phyloP scores from a whole-genome alignment of 345 rosid species.

The Lepidium didymum region DNA sequence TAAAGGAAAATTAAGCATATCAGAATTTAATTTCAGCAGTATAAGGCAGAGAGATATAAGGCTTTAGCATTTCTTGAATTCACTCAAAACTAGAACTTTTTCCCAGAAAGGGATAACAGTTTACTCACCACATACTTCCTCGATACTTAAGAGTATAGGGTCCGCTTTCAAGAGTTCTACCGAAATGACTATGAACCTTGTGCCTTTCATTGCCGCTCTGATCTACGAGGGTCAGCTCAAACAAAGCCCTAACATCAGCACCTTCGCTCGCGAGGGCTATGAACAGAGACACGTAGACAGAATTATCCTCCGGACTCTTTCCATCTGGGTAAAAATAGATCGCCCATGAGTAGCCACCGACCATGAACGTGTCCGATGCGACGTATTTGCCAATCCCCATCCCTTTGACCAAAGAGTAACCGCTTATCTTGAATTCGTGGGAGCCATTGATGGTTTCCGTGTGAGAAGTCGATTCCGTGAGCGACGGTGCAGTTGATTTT shows the following conservation, averaged over 20 bases:
- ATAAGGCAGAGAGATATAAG: not conserved
- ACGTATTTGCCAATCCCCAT: conserved; percentile 69
- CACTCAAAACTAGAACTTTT: not conserved
- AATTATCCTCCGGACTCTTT: conserved; percentile 61
- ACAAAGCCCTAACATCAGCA: conserved; percentile 67
- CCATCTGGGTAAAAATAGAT: conserved; percentile 79
- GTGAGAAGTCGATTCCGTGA: conserved; percentile 49
- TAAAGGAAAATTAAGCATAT: not conserved
- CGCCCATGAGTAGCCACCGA: conserved; percentile 77
- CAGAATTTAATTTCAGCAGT: not conserved
- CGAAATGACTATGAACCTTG: conserved; percentile 77
- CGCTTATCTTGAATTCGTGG: conserved; percentile 62
- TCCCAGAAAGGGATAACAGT: not conserved
- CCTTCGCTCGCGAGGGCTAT: conserved; percentile 76
- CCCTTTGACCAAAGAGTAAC: conserved; percentile 59
- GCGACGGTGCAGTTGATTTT: not conserved
- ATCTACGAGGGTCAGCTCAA: conserved; percentile 69
- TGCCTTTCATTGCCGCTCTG: conserved; percentile 62
- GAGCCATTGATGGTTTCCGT: conserved; percentile 65
- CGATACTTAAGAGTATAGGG: conserved; percentile 71
- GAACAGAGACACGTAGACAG: conserved; percentile 51
- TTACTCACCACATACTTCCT: conserved; percentile 78
- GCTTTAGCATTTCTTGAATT: not conserved
- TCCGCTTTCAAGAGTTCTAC: conserved; percentile 64
- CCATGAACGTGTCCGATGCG: conserved; percentile 52